Base-by-base conservation (phyloP, 2,329 filamentous ascomycete species). In the Colletotrichum incanum region DNA sequence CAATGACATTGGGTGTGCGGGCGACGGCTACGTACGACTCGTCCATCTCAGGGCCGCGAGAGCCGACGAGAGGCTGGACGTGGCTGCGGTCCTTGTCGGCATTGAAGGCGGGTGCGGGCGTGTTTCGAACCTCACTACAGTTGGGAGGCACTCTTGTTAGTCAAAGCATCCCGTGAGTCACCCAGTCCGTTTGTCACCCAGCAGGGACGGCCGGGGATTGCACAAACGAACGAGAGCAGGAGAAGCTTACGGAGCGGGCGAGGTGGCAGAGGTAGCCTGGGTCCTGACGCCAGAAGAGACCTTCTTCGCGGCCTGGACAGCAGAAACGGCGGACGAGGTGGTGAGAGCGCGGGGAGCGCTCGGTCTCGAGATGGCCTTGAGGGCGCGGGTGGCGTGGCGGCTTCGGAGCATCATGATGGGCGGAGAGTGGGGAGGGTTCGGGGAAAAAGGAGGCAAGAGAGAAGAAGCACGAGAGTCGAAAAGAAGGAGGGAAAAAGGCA, bases 21-120 rank as follows among this genome's bases (percentile, higher is more conserved):
- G 59, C 34, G 56, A 45, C 26, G 49, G 47, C 43, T 43, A 87
- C 92, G 76, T 91, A 94, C 92, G 93, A 95, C 82, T 95, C 93
- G 82, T 95, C 93, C 87, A 95, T 92, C 74, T 93, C 90, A 69
- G 86, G 86, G 72, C 85, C 83, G 78, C 87, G 85, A 66, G 86
- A 84, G 80, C 89, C 89, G 77, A 91, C 89, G 73, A 94, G 86
- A 73, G 92, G 92, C 76, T 93, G 92, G 73, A 93, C 90, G 89
- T 93, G 90, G 79, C 86, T 87, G 68, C 84, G 84, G 75, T 84
- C 82, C 78, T 80, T 78, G 62, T 82, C 80, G 70, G 82, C 78
- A 75, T 91, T 90, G 82, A 91, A 91, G 18, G 89, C 86, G 65
- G 92, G 88, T 78, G 90, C 91, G 9, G 93, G 92, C 43, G 84